Conservation (phyloP, 306 rosid genomes). For the Acacia melanoxylon region DNA sequence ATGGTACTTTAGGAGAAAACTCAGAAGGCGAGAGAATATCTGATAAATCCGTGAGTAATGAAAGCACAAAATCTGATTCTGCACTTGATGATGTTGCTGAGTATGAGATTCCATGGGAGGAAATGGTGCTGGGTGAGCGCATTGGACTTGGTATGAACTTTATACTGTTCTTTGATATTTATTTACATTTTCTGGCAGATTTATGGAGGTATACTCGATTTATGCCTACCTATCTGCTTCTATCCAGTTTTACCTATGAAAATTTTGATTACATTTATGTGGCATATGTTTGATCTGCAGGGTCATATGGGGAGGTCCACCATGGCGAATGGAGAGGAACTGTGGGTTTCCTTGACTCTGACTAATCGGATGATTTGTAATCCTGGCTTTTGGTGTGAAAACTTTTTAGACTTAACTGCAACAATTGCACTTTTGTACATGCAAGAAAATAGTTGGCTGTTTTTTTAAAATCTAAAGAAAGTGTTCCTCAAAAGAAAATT, state of each 20-base stretch:
- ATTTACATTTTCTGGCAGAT: conserved; percentile 30
- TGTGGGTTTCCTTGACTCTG: conserved; percentile 62
- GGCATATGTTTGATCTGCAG: conserved; percentile 49
- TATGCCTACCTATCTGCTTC: not conserved
- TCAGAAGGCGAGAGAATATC: conserved; percentile 76
- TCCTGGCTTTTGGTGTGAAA: conserved; percentile 8
- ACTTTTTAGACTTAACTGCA: conserved; percentile 10
- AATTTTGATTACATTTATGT: conserved; percentile 30
- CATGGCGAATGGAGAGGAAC: conserved; percentile 98
- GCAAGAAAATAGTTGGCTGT: not conserved
- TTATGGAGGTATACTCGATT: not conserved
- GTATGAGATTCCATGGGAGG: conserved; percentile 90
- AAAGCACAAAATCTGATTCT: conserved; percentile 73
- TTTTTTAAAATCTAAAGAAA: not conserved
- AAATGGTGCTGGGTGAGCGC: conserved; percentile 89
- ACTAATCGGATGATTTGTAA: conserved; percentile 18
- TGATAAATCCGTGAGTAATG: conserved; percentile 70
- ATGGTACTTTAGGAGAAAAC: conserved; percentile 44
- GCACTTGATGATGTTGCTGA: conserved; percentile 85
- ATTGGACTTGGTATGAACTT: conserved; percentile 90
- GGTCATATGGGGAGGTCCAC: conserved; percentile 98
- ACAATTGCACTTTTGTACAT: conserved; percentile 11
- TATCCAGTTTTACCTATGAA: conserved; percentile 18
- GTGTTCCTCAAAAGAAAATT: not conserved
- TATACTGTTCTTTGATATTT: conserved; percentile 39